A percentile compares a stretch with the other conserved stretches of the same genome.
Evolutionary conservation across 129 eudicot species (phyloP).

Genomic region (Arctium minus): DNA sequence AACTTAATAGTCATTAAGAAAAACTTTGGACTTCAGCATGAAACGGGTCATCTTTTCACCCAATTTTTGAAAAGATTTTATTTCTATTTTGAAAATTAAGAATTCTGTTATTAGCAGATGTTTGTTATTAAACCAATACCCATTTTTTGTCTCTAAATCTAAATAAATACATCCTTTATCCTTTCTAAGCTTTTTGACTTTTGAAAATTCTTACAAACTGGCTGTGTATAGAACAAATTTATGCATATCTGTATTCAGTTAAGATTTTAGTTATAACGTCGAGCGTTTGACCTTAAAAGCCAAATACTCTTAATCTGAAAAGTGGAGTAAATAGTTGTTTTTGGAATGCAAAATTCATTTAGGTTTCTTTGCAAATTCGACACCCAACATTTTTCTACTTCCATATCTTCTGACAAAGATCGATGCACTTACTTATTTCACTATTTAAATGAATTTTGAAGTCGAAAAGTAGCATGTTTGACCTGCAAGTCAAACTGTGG

Average conservation of each 20-base stretch:
- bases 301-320: neutral
- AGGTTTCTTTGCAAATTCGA: neutral
- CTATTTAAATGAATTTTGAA: neutral
- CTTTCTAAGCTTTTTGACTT: neutral
- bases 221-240: neutral
- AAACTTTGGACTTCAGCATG: neutral
- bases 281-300: neutral
- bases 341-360: neutral
- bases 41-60: neutral
- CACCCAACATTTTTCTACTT: neutral
- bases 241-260: neutral
- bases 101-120: neutral
- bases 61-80: neutral
- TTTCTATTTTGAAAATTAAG: neutral
- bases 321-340: neutral
- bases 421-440: neutral
- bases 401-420: neutral
- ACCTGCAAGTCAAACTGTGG: conserved; percentile 7
- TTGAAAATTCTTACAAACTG: neutral
- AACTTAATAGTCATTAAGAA: neutral
- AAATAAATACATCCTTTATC: neutral
- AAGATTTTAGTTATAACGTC: neutral
- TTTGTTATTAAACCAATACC: neutral
- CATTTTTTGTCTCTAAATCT: neutral
- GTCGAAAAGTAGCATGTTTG: neutral